Percentiles rank a stretch among this genome's conserved stretches.
Conservation (phyloP, 495 filamentous ascomycete genomes). For the Penicillium daleae region DNA sequence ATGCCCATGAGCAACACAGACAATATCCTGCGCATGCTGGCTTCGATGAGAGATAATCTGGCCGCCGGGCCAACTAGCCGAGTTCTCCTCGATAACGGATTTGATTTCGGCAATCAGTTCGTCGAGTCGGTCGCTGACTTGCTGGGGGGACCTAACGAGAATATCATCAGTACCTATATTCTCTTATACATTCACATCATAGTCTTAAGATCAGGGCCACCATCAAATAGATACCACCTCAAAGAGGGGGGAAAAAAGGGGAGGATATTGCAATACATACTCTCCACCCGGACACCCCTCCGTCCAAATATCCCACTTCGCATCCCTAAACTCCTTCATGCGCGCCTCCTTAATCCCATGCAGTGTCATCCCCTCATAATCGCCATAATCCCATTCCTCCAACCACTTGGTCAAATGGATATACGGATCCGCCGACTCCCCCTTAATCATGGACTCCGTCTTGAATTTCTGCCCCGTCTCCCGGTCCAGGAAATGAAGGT, state of each 20-base stretch:
- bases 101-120: slow-evolving; percentile 3
- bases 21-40: slow-evolving; percentile 16
- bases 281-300: slow-evolving; percentile 36
- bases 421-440: not conserved
- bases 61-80: slow-evolving; percentile 10
- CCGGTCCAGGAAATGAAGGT: slow-evolving; percentile 9
- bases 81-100: not conserved
- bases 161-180: too few relatives aligned
- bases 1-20: slow-evolving; percentile 23
- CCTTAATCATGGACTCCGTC: not conserved
- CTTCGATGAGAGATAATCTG: not conserved
- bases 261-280: too few relatives aligned
- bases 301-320: slow-evolving; percentile 37
- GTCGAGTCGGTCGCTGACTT: slow-evolving; percentile 18
- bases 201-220: too few relatives aligned
- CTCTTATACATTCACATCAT: too few relatives aligned
- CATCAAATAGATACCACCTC: too few relatives aligned
- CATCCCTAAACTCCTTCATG: not conserved
- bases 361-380: slow-evolving; percentile 22
- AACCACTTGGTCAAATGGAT: slow-evolving; percentile 19
- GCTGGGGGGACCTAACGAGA: slow-evolving; percentile 15
- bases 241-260: too few relatives aligned
- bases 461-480: not conserved
- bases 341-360: slow-evolving; percentile 6
- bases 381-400: slow-evolving; percentile 23